phyloP scores from a whole-genome alignment of 768 basidiomycete species.

The Lentinula boryana region DNA sequence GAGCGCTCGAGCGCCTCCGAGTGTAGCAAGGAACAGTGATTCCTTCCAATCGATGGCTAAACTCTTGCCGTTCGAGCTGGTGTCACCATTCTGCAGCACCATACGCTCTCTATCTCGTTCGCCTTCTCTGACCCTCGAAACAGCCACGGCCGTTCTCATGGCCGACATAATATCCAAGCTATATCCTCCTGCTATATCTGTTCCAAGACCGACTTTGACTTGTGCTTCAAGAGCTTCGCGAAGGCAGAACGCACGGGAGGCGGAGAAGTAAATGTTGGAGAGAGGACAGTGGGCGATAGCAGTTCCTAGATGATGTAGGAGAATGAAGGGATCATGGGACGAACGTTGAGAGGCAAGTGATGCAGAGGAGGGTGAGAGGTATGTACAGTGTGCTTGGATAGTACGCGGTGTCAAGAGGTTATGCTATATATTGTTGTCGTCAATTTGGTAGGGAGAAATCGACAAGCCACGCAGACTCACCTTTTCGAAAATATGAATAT shows the following conservation, averaged over 20 bases:
- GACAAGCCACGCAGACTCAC: constrained; percentile 27
- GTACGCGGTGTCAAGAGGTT: constrained; percentile 58
- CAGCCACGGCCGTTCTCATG: constrained; percentile 75
- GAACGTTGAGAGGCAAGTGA: neutral
- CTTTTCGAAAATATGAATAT: constrained; percentile 70
- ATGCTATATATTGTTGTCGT: constrained; percentile 20
- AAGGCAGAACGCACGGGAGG: constrained; percentile 53
- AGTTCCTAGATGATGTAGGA: constrained; percentile 43
- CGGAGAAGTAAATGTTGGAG: constrained; percentile 86
- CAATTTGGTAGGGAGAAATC: neutral
- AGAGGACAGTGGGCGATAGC: constrained; percentile 85
- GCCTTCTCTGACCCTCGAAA: constrained; percentile 64
- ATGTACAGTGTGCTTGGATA: constrained; percentile 88
- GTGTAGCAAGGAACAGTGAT: constrained; percentile 73
- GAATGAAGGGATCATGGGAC: constrained; percentile 10
- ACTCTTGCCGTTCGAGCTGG: constrained; percentile 9
- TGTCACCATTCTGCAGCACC: neutral
- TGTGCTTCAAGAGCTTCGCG: constrained; percentile 62
- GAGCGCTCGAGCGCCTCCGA: constrained; percentile 70
- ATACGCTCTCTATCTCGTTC: constrained; percentile 19
- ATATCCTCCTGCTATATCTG: constrained; percentile 86
- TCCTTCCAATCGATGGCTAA: constrained; percentile 78
- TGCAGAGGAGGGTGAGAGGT: constrained; percentile 49
- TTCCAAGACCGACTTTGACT: constrained; percentile 75
- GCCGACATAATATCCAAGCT: constrained; percentile 67